phyloP scores from a whole-genome alignment of 208 protist genomes.

The Trypanosoma brucei region DNA sequence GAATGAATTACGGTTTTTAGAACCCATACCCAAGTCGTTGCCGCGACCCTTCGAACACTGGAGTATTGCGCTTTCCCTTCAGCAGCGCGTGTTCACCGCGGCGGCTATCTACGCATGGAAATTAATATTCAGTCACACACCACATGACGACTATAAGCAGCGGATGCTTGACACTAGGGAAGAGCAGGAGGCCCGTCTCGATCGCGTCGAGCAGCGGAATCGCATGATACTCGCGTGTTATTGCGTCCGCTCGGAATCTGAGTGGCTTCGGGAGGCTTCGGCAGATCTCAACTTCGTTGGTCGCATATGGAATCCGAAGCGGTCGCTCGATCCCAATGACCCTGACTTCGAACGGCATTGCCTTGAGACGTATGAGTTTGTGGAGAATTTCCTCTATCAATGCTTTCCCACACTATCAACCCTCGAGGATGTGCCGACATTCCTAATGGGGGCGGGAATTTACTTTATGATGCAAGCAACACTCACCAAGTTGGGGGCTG shows the following conservation, averaged over 20 bases:
- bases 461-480: slow-evolving; percentile 76
- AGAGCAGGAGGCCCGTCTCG: slow-evolving; percentile 55
- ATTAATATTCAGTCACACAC: slow-evolving; percentile 88
- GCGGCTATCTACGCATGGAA: slow-evolving; percentile 88
- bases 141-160: slow-evolving; percentile 88
- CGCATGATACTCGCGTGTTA: slow-evolving; percentile 89
- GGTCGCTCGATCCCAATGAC: slow-evolving; percentile 68
- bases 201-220: slow-evolving; percentile 84
- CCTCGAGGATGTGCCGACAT: slow-evolving; percentile 67
- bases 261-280: slow-evolving; percentile 84
- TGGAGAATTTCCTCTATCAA: slow-evolving; percentile 86
- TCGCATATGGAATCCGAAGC: slow-evolving; percentile 73
- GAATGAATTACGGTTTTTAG: slow-evolving; percentile 46
- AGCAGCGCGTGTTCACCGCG: slow-evolving; percentile 58
- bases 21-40: slow-evolving; percentile 49
- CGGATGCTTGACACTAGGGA: slow-evolving; percentile 56
- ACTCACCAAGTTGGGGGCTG: slow-evolving; percentile 17
- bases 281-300: slow-evolving; percentile 78
- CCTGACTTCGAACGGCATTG: slow-evolving; percentile 68
- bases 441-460: slow-evolving; percentile 67
- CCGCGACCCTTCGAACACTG: slow-evolving; percentile 78
- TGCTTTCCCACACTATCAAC: slow-evolving; percentile 77
- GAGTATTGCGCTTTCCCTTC: slow-evolving; percentile 56
- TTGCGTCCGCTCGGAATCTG: slow-evolving; percentile 62
- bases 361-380: slow-evolving; percentile 81